These are phyloP conservation scores for Malassezia restricta DNA, from an alignment of 1,284 basidiomycete genomes.

Conservation along the genomic window DNA sequence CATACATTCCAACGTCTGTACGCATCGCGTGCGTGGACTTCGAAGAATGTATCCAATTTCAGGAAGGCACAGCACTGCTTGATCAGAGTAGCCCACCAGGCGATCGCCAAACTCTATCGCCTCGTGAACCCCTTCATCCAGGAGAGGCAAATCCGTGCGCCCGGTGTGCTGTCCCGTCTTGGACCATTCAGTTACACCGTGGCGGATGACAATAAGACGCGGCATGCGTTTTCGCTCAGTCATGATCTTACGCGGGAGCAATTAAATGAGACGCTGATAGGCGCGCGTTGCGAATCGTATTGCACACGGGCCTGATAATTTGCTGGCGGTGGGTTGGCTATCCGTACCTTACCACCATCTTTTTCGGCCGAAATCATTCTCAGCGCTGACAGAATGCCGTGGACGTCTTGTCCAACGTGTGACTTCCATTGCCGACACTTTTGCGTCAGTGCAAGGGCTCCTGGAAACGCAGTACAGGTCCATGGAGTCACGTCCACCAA, in stretches of 20 bases:
- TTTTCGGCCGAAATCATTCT: too few species aligned
- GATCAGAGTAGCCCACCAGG: slow-evolving; percentile 28
- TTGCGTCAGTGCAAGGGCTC: too few species aligned
- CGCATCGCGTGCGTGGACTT: slow-evolving; percentile 29
- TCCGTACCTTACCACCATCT: too few species aligned
- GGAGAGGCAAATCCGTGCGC: slow-evolving; percentile 36
- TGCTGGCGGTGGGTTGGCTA: too few species aligned
- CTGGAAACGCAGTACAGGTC: too few species aligned
- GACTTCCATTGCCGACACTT: too few species aligned
- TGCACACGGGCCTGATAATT: too few species aligned
- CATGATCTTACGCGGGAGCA: neutral
- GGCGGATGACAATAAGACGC: slow-evolving; percentile 38
- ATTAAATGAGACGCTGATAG: too few species aligned
- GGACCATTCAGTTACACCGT: slow-evolving; percentile 45
- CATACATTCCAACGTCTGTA: slow-evolving; percentile 33
- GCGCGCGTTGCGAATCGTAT: too few species aligned
- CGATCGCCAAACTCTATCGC: slow-evolving; percentile 30
- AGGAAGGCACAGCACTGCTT: slow-evolving; percentile 31
- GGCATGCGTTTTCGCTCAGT: slow-evolving; percentile 24
- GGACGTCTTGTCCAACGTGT: too few species aligned
- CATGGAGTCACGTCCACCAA: slow-evolving; percentile 12
- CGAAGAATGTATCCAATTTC: slow-evolving; percentile 26
- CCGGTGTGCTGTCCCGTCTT: slow-evolving; percentile 42
- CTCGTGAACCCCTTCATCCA: slow-evolving; percentile 32
- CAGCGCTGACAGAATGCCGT: too few species aligned